Conservation (phyloP, 2,329 filamentous ascomycete genomes). For the Fusarium globosum region DNA sequence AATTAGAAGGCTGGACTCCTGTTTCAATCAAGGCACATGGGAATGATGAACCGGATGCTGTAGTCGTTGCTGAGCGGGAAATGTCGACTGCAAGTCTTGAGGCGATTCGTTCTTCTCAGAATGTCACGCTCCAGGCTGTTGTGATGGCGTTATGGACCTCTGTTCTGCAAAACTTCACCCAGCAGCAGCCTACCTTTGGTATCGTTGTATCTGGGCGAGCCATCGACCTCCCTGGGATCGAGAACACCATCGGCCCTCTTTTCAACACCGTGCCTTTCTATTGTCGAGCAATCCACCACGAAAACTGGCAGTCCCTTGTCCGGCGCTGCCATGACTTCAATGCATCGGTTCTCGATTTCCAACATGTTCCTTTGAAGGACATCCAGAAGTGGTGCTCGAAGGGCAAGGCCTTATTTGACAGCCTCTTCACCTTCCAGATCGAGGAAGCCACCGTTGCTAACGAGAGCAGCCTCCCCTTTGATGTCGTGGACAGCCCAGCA, state of each 20-base stretch:
- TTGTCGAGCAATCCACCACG: slow-evolving; percentile 54
- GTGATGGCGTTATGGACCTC: slow-evolving; percentile 80
- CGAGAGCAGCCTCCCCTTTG: slow-evolving; percentile 62
- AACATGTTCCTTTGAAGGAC: slow-evolving; percentile 77
- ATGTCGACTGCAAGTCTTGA: slow-evolving; percentile 61
- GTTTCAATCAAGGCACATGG: slow-evolving; percentile 30
- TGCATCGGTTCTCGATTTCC: slow-evolving; percentile 73
- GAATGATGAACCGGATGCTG: not conserved
- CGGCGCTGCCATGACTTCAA: slow-evolving; percentile 77
- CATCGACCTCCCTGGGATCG: slow-evolving; percentile 73
- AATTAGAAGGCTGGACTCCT: slow-evolving; percentile 56
- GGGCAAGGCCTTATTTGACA: slow-evolving; percentile 76
- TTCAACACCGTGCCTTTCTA: slow-evolving; percentile 90
- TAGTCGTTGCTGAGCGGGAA: slow-evolving; percentile 24
- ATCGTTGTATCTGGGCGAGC: slow-evolving; percentile 83
- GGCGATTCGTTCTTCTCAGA: slow-evolving; percentile 65
- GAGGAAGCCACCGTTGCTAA: slow-evolving; percentile 48
- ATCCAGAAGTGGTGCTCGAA: slow-evolving; percentile 82
- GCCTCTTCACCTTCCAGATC: slow-evolving; percentile 83
- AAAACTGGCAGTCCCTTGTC: slow-evolving; percentile 71
- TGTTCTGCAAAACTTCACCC: slow-evolving; percentile 65
- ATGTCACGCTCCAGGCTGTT: slow-evolving; percentile 82
- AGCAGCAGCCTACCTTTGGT: slow-evolving; percentile 69
- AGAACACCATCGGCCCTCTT: slow-evolving; percentile 79
- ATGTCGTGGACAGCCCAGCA: slow-evolving; percentile 57